Base-by-base conservation (phyloP, 805 yeast species). In the Saccharomyces kudriavzevii region DNA sequence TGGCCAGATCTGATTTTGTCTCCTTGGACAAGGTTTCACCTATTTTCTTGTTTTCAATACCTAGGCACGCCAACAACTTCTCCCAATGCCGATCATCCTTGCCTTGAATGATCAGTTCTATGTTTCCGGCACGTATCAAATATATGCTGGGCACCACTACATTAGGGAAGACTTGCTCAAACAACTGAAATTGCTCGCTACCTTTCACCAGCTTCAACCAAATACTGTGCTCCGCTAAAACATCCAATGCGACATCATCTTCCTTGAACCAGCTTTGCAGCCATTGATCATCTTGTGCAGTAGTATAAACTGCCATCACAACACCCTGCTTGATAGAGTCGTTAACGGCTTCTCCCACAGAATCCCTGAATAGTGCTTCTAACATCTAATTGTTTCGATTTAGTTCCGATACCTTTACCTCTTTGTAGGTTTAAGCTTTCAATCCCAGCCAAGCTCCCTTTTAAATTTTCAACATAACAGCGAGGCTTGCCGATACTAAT, bases 161-260 rank as follows among this genome's bases (percentile, higher is more conserved):
- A 17, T 73, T 68, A 2, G 82, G 82, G 57, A 82, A 83, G n/a
- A 84, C 70, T 56, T 81, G 83, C 35, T 74, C 70, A 60, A 85
- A 83, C 58, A 71, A 70, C 1, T 56, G 60, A 55, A 73, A 82
- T 55, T 81, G 80, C 0, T 62, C 60, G 1, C 82, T 68, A 2
- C 69, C 76, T 48, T 72, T 68, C 0, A 62, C 40, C 24, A 83
- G 62, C 54, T 70, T 66, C 28, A 83, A 62, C 43, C 76, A 70
- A 2, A 82, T 70, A 4, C 71, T 65, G 6, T 57, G 49, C 2
- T 45, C 58, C 45, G 60, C 62, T 5, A 58, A 52, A 35, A 10
- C 24, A n/a, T 35, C 43, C 35, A 56, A 56, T 47, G 55, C 54
- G 20, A 59, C 52, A 35, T 56, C 58, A 29, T 54, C 56, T 8